phyloP scores from a whole-genome alignment of 129 eudicot genomes.

The Flaveria linearis region DNA sequence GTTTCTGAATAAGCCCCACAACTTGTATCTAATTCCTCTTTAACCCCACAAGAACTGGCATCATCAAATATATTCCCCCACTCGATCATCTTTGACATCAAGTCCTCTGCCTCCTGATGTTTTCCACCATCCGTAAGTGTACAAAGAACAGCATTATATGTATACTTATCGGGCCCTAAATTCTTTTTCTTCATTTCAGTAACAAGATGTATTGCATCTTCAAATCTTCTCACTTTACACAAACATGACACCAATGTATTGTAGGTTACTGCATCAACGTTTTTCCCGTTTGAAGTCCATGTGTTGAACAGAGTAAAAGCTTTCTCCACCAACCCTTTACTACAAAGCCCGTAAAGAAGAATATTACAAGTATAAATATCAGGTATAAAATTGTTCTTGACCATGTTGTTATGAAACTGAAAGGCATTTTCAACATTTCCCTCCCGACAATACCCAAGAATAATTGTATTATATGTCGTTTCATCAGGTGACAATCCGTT shows the following conservation, averaged over 20 bases:
- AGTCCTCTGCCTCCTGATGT: slow-evolving; percentile 54
- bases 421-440: slow-evolving; percentile 83
- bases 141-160: slow-evolving; percentile 58
- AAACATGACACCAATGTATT: slow-evolving; percentile 73
- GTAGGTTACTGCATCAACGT: slow-evolving; percentile 65
- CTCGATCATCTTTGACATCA: slow-evolving; percentile 50
- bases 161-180: slow-evolving; percentile 67
- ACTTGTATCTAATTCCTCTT: slow-evolving; percentile 41
- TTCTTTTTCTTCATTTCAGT: slow-evolving; percentile 65
- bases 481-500: slow-evolving; percentile 73
- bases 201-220: slow-evolving; percentile 65
- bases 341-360: slow-evolving; percentile 81
- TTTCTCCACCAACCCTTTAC: slow-evolving; percentile 74
- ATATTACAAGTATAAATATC: slow-evolving; percentile 70
- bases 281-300: slow-evolving; percentile 67
- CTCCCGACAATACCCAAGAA: slow-evolving; percentile 78
- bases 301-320: slow-evolving; percentile 66
- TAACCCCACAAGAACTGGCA: slow-evolving; percentile 30
- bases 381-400: slow-evolving; percentile 70
- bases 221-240: slow-evolving; percentile 68
- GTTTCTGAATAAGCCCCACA: slow-evolving; percentile 50
- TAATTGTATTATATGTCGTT: slow-evolving; percentile 68
- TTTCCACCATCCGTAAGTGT: slow-evolving; percentile 60
- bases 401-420: slow-evolving; percentile 73
- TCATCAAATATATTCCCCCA: slow-evolving; percentile 33